Base-by-base conservation (phyloP, 306 rosid species). In the Mimosa pudica region DNA sequence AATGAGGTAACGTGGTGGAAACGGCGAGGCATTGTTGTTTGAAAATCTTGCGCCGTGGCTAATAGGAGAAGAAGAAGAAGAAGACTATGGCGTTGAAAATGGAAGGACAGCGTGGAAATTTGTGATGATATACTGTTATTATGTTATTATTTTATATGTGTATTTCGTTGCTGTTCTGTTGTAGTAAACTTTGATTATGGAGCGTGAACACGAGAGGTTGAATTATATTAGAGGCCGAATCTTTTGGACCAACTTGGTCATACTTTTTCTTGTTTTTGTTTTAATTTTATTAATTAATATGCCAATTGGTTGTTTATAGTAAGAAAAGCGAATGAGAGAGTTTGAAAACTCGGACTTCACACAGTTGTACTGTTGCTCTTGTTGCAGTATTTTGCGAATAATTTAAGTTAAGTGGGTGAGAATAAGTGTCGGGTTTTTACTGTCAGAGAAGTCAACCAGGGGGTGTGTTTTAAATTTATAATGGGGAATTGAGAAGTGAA, bases 341-440 rank as follows among this genome's bases (percentile, higher is more conserved):
- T 88, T 88, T 85, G 90, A 88, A 88, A 87, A 77, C 69, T 68
- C 66, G 45, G 35, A 70, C 79, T 16, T 49, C 13, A 49, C n/a
- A 55, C 61, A 42, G 84, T 81, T 81, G 85, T 83, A 83, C 20
- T 52, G 67, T 79, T 76, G 85, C 38, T 16, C 18, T 68, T 82
- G 82, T 65, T 14, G 66, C 35, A 46, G 49, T 46, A 38, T 45
- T 51, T 13, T 62, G 68, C 66, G 38, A 17, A 61, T 66, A 62
- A 61, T 24, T 55, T 69, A 68, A 58, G 83, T 81, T 45, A 83
- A 81, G 85, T 76, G 24, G 89, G 88, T 88, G 74, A 90, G 98
- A 91, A 92, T 91, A 82, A 87, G 96, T 88, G 98, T 91, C 92
- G 92, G 95, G 87, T 80, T 86, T 82, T 82, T 77, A 81, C 80